A percentile compares a stretch with the other conserved stretches of the same genome.
These are phyloP conservation scores for Clavariopsis aquatica DNA, from an alignment of 495 filamentous ascomycete species.

Conservation along the genomic window DNA sequence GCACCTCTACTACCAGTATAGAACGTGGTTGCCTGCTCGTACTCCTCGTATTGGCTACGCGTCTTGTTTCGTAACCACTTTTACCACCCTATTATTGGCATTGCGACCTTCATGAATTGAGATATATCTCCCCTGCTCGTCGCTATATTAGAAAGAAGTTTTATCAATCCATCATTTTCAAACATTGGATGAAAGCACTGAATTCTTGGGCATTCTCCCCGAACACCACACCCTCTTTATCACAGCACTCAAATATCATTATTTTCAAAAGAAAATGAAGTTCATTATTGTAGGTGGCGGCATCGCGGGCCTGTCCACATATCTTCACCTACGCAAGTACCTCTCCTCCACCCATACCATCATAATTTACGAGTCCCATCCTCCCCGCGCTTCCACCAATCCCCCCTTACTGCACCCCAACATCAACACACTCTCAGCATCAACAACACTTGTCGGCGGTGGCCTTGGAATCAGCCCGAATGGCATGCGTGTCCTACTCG, in stretches of 20 bases:
- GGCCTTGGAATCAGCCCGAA: constrained; percentile 55
- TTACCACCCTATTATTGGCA: too few species aligned
- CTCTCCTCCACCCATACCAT: constrained; percentile 44
- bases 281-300: constrained; percentile 58
- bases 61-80: too few species aligned
- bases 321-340: constrained; percentile 54
- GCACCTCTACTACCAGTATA: too few species aligned
- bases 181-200: not conserved
- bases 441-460: constrained; percentile 52
- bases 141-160: too few species aligned
- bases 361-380: constrained; percentile 49
- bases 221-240: not conserved
- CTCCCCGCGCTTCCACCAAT: constrained; percentile 36
- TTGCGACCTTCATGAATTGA: too few species aligned
- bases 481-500: constrained; percentile 51
- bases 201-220: not conserved
- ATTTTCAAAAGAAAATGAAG: constrained; percentile 46
- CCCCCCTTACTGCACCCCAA: not conserved
- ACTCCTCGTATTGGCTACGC: not conserved
- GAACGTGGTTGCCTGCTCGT: not conserved
- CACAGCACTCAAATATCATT: not conserved
- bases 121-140: too few species aligned
- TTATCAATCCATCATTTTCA: not conserved
- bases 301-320: constrained; percentile 52
- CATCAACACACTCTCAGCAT: constrained; percentile 19